A percentile compares a stretch with the other conserved stretches of the same genome.
These are phyloP conservation scores for Botrytis porri DNA, from an alignment of 2,329 filamentous ascomycete species.

Conservation along the genomic window DNA sequence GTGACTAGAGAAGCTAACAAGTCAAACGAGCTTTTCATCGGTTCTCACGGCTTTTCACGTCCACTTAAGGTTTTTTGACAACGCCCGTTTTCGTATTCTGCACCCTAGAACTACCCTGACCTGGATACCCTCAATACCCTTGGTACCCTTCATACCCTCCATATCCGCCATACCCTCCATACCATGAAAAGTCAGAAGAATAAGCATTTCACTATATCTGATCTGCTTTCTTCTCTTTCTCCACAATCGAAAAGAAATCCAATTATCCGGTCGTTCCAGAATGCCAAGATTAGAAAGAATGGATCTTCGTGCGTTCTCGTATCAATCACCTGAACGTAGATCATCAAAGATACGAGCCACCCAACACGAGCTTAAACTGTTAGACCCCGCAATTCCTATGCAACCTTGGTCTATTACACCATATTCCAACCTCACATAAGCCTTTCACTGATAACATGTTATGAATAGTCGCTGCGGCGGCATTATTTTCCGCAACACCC, in stretches of 20 bases:
- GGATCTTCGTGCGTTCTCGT: conserved; percentile 15
- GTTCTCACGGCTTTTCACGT: background rate
- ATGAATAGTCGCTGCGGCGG: background rate
- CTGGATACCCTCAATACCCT: background rate
- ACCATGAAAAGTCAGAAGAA: background rate
- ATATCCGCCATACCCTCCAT: background rate
- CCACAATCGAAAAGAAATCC: background rate
- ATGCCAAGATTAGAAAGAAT: background rate
- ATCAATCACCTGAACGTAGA: conserved; percentile 17
- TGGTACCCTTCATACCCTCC: background rate
- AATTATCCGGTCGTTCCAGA: background rate
- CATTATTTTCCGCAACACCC: conserved; percentile 1
- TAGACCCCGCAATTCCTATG: conserved; percentile 10
- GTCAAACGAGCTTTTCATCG: background rate
- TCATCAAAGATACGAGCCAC: conserved; percentile 15
- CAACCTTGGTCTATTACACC: background rate
- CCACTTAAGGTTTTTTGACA: background rate
- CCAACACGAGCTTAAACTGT: conserved; percentile 7
- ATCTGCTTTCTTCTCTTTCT: background rate
- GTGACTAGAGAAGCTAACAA: background rate
- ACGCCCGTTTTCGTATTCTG: background rate
- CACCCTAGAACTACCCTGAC: background rate
- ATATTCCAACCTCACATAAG: conserved; percentile 3
- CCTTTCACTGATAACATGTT: background rate
- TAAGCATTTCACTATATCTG: background rate